Conservation (phyloP, 495 filamentous ascomycete species). For the Pseudotulostoma volvatum region DNA sequence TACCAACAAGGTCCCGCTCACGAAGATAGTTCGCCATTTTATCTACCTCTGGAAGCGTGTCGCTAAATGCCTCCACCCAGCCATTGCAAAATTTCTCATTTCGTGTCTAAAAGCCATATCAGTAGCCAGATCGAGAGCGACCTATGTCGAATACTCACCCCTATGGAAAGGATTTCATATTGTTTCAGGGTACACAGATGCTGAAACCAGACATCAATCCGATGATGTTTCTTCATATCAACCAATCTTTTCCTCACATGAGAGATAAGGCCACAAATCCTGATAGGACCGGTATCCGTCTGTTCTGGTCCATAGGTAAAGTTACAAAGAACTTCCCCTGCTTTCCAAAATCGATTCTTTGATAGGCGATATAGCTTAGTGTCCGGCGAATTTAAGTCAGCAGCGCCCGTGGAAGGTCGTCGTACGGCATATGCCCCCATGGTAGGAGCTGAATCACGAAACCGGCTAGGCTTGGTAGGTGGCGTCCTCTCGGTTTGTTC, state of each 20-base stretch:
- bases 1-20: slow-evolving; percentile 11
- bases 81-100: slow-evolving; percentile 10
- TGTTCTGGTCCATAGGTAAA: slow-evolving; percentile 24
- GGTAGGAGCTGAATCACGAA: neutral
- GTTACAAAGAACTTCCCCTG: slow-evolving; percentile 1
- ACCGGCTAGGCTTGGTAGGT: too few relatives aligned
- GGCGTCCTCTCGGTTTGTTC: too few relatives aligned
- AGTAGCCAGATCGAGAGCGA: slow-evolving; percentile 1
- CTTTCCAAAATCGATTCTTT: neutral
- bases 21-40: slow-evolving; percentile 14
- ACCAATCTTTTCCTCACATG: slow-evolving; percentile 10
- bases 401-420: neutral
- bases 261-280: slow-evolving; percentile 20
- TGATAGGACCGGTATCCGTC: slow-evolving; percentile 19
- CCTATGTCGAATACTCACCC: slow-evolving; percentile 13
- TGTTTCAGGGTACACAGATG: slow-evolving; percentile 20
- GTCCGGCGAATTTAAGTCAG: too few relatives aligned
- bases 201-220: slow-evolving; percentile 26
- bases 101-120: slow-evolving; percentile 1
- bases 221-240: slow-evolving; percentile 8
- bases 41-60: slow-evolving; percentile 17
- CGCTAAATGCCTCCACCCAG: slow-evolving; percentile 22
- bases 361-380: too few relatives aligned
- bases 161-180: slow-evolving; percentile 14
- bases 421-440: neutral